Evolutionary conservation across 257 asterid genomes (phyloP).

Genomic region (Capsicum chinense): DNA sequence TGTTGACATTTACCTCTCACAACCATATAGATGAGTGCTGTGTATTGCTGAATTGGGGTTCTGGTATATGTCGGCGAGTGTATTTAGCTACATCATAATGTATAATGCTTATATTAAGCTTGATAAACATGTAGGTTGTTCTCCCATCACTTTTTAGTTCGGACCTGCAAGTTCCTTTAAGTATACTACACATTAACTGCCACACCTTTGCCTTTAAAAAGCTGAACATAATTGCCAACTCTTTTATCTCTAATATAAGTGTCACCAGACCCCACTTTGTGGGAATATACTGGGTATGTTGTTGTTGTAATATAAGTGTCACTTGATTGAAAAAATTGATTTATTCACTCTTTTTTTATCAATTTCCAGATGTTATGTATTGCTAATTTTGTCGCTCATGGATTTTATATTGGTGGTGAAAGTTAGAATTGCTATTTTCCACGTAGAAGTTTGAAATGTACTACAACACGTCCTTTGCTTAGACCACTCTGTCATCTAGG

Average conservation of each 20-base stretch:
- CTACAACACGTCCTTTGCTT: background rate
- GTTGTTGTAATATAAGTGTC: no score
- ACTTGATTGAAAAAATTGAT: background rate
- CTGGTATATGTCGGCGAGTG: no score
- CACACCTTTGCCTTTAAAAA: background rate
- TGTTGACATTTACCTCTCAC: no score
- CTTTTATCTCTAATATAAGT: background rate
- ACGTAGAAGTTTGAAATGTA: background rate
- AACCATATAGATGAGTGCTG: no score
- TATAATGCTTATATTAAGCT: no score
- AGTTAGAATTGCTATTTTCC: background rate
- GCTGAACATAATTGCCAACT: background rate
- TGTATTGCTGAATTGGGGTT: no score
- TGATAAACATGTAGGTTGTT: no score
- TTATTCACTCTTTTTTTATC: background rate
- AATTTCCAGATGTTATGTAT: constrained; percentile 6
- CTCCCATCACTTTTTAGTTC: background rate
- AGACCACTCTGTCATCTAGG: background rate
- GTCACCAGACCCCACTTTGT: background rate
- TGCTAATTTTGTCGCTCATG: background rate
- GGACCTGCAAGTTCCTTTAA: background rate
- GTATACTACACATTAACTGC: background rate
- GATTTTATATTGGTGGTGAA: background rate
- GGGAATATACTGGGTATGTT: no score
- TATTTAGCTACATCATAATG: no score